Evolutionary conservation across 2,329 filamentous ascomycete genomes (phyloP), one percentile per base, ranked within the genome.

Genomic region (Phoma sp.): DNA sequence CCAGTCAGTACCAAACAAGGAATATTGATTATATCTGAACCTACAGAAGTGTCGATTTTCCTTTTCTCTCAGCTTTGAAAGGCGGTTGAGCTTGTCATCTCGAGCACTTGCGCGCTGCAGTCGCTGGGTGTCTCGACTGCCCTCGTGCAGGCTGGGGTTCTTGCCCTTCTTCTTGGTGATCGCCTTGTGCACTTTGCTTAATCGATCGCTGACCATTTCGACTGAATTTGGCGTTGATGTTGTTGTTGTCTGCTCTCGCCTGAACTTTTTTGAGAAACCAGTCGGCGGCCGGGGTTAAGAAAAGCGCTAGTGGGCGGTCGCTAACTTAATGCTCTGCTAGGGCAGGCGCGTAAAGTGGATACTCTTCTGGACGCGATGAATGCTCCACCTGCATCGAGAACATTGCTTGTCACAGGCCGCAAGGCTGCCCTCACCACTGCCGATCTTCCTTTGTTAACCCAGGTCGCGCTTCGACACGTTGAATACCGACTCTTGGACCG

Each of bases 131-230:
- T 98, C 91, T 63, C 95, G 84, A 57, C 92, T 96, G 74, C 92
- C 92, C 76, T 92, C 89, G 71, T 98, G 94, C 21, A 98, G 82
- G 12, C 88, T 83, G 27, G 88, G 87, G 41, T 91, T 83, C 35
- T 87, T 86, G 62, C 87, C 86, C 63, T 89, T 87, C 83, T 97
- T 97, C 80, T 96, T 96, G 31, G 87, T 81, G 62, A 98, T 94
- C 62, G 92, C 87, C 79, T 98, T 98, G 60, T 90, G 86, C 19
- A 95, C 90, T 74, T 97, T 98, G 61, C 86, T 80, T 6, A 97
- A 78, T 39, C 88, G 85, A 71, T 87, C 89, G 60, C 68, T 71
- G 38, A 69, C 66, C 72, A 74, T 74, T 39, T 63, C 63, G 60
- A 36, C 21, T 56, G 47, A 27, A 29, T 49, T 52, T 40, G 56